phyloP scores from a whole-genome alignment of 2,329 filamentous ascomycete genomes.

The Aspergillus novoparasiticus region DNA sequence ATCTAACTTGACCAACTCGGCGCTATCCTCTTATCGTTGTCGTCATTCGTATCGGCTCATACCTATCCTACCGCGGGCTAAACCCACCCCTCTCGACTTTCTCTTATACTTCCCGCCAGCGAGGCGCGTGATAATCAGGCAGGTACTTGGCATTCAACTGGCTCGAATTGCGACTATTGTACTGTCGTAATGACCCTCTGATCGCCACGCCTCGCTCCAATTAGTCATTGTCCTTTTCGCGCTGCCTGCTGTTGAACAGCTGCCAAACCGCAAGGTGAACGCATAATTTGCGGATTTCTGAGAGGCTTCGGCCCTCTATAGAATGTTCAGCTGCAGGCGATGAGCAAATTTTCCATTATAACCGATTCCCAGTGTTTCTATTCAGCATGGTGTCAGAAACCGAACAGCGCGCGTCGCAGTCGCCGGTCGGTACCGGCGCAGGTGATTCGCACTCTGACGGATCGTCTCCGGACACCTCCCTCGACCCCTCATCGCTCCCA shows the following conservation, averaged over 20 bases:
- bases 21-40: constrained; percentile 1
- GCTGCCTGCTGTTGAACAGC: constrained; percentile 10
- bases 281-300: background rate
- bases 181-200: constrained; percentile 16
- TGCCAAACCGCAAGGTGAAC: background rate
- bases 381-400: constrained; percentile 18
- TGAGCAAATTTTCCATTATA: background rate
- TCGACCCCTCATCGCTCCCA: constrained; percentile 50
- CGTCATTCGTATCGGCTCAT: constrained; percentile 8
- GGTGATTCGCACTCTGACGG: constrained; percentile 17
- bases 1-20: background rate
- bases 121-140: constrained; percentile 17
- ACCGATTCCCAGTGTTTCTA: background rate
- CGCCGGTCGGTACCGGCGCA: constrained; percentile 7
- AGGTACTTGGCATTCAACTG: constrained; percentile 8
- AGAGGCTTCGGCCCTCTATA: background rate
- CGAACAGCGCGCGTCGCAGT: constrained; percentile 10
- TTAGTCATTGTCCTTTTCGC: constrained; percentile 8
- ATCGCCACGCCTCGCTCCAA: constrained; percentile 9
- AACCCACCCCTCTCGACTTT: constrained; percentile 1
- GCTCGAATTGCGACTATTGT: constrained; percentile 5
- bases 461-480: constrained; percentile 16
- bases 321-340: background rate
- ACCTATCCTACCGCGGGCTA: background rate
- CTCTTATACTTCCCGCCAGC: constrained; percentile 8